Percentiles rank a stretch among this genome's conserved stretches.
phyloP scores from a whole-genome alignment of 331 rosid species.

The Telfairia occidentalis region DNA sequence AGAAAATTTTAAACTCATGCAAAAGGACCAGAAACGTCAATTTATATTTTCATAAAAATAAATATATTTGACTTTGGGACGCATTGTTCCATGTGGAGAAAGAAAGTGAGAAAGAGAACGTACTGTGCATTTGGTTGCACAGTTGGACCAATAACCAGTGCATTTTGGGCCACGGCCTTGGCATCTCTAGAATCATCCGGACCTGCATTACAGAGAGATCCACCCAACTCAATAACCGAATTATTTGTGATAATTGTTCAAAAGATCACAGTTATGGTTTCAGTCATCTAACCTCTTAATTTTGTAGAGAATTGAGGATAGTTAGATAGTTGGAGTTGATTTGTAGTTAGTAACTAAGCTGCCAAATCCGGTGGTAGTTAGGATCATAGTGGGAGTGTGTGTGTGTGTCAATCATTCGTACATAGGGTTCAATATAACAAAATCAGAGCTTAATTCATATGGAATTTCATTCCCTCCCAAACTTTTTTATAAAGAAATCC shows the following conservation, averaged over 20 bases:
- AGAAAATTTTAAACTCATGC: not conserved
- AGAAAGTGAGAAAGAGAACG: slow-evolving; percentile 13
- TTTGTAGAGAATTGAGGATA: not conserved
- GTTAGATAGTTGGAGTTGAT: not conserved
- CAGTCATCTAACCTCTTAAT: not conserved
- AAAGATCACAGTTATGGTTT: not conserved
- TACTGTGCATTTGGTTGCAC: slow-evolving; percentile 55
- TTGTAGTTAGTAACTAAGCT: not conserved
- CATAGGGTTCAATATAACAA: not conserved
- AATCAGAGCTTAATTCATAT: not conserved
- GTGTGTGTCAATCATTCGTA: not conserved
- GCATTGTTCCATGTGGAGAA: not conserved
- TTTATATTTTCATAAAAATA: not conserved
- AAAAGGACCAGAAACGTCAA: not conserved
- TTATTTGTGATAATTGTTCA: not conserved
- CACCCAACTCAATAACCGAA: not conserved
- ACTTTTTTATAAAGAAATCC: not conserved
- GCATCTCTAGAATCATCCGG: slow-evolving; percentile 44
- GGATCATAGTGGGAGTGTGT: not conserved
- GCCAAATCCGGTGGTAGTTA: not conserved
- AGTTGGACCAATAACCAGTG: slow-evolving; percentile 77
- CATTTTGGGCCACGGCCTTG: slow-evolving; percentile 45
- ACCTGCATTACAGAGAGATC: slow-evolving; percentile 22
- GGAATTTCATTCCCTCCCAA: not conserved
- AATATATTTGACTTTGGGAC: not conserved